A percentile compares a stretch with the other conserved stretches of the same genome.
These are phyloP conservation scores for Phytopythium kandeliae DNA, from an alignment of 352 stramenopile genomes.

Conservation along the genomic window DNA sequence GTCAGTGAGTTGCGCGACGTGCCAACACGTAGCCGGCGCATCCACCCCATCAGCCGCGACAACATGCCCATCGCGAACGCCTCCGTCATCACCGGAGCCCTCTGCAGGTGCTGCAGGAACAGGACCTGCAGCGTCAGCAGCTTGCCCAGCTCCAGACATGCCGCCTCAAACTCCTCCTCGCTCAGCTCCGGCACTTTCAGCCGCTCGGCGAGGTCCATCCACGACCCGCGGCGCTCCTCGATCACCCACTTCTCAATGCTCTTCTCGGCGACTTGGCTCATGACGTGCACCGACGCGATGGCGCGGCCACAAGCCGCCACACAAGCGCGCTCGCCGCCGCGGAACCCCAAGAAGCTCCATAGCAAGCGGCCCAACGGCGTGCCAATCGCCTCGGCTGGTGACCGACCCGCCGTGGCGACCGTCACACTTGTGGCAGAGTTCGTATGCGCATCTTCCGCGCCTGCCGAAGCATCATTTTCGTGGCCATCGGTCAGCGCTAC, in stretches of 20 bases:
- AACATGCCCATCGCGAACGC: conserved; percentile 64
- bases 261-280: conserved; percentile 75
- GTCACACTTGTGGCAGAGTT: neutral
- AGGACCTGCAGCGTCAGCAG: conserved; percentile 75
- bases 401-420: conserved; percentile 8
- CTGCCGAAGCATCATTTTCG: neutral
- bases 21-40: conserved; percentile 50
- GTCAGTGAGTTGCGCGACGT: conserved; percentile 30
- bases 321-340: conserved; percentile 71
- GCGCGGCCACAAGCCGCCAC: conserved; percentile 63
- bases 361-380: conserved; percentile 55
- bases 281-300: conserved; percentile 75
- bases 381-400: conserved; percentile 48
- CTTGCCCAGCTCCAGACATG: conserved; percentile 66
- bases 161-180: conserved; percentile 68
- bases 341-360: conserved; percentile 79
- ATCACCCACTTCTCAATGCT: conserved; percentile 86
- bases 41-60: conserved; percentile 67
- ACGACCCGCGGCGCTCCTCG: conserved; percentile 58
- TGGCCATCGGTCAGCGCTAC: neutral
- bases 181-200: conserved; percentile 78
- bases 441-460: neutral
- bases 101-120: conserved; percentile 66
- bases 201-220: conserved; percentile 48
- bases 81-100: conserved; percentile 58